Conservation (phyloP, 73 alveolate genomes). For the Strombidium stylifer region DNA sequence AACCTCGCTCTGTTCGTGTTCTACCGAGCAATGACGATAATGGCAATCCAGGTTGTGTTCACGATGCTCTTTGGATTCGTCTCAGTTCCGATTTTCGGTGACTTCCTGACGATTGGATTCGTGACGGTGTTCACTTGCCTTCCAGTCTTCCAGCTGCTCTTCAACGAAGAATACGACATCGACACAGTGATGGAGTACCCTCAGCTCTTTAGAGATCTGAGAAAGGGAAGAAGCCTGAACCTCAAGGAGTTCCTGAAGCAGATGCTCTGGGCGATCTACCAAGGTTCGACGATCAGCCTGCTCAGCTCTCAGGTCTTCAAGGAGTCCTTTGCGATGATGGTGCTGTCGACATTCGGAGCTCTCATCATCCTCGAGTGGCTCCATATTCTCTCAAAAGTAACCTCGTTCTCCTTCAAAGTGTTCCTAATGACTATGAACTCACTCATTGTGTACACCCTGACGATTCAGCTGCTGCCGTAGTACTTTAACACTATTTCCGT, state of each 20-base stretch:
- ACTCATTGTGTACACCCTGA: conserved; percentile 46
- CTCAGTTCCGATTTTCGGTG: conserved; percentile 90
- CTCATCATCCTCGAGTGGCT: conserved; percentile 73
- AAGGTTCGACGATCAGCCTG: conserved; percentile 87
- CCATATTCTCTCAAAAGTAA: conserved; percentile 69
- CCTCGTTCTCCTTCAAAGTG: conserved; percentile 29
- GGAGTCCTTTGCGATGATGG: conserved; percentile 68
- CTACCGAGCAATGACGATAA: conserved; percentile 93
- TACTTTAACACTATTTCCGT: conserved; percentile 52
- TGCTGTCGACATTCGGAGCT: conserved; percentile 77
- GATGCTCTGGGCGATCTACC: conserved; percentile 89
- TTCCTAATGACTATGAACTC: conserved; percentile 24
- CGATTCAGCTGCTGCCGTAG: conserved; percentile 53
- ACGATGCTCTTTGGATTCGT: conserved; percentile 82
- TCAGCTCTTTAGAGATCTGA: conserved; percentile 79
- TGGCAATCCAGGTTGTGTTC: conserved; percentile 87
- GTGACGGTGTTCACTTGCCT: conserved; percentile 91
- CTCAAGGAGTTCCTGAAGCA: conserved; percentile 83
- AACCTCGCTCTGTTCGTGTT: conserved; percentile 87
- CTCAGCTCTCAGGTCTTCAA: conserved; percentile 80
- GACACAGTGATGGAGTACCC: conserved; percentile 83
- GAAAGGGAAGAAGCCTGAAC: conserved; percentile 86
- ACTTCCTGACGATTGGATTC: conserved; percentile 94
- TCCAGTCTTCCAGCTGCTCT: conserved; percentile 92
- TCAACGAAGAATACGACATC: conserved; percentile 85